phyloP scores from a whole-genome alignment of 345 rosid genomes.

The Ceriops tagal region DNA sequence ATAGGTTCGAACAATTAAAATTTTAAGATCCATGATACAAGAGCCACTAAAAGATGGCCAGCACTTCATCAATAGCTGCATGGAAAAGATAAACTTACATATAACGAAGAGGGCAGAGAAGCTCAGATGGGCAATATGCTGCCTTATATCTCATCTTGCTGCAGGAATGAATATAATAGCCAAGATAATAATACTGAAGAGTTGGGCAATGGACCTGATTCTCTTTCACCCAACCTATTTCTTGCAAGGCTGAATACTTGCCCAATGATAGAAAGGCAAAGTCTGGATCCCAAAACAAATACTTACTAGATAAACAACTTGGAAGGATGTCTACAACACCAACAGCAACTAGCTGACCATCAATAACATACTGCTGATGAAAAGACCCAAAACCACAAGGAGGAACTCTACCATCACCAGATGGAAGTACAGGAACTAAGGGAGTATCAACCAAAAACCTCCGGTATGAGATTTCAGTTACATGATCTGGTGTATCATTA shows the following conservation, averaged over 20 bases:
- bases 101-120: slow-evolving; percentile 89
- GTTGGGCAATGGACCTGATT: slow-evolving; percentile 58
- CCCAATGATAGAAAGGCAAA: slow-evolving; percentile 79
- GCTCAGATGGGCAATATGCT: slow-evolving; percentile 86
- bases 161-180: slow-evolving; percentile 97
- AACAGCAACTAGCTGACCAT: slow-evolving; percentile 83
- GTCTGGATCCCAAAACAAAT: slow-evolving; percentile 98
- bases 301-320: slow-evolving; percentile 88
- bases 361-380: slow-evolving; percentile 87
- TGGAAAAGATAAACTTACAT: slow-evolving; percentile 51
- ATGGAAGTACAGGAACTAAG: slow-evolving; percentile 53
- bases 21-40: too few species aligned
- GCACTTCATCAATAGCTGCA: slow-evolving; percentile 5
- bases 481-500: slow-evolving; percentile 53
- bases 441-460: slow-evolving; percentile 87
- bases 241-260: slow-evolving; percentile 87
- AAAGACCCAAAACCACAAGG: slow-evolving; percentile 91
- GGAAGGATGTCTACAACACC: slow-evolving; percentile 95
- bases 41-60: too few species aligned
- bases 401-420: slow-evolving; percentile 64
- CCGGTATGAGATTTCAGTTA: slow-evolving; percentile 59
- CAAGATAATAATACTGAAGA: slow-evolving; percentile 92
- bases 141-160: slow-evolving; percentile 98
- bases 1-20: too few species aligned
- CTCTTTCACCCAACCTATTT: slow-evolving; percentile 74